A percentile compares a stretch with the other conserved stretches of the same genome.
Evolutionary conservation across 257 asterid species (phyloP).

Genomic region (Primulina eburnea): DNA sequence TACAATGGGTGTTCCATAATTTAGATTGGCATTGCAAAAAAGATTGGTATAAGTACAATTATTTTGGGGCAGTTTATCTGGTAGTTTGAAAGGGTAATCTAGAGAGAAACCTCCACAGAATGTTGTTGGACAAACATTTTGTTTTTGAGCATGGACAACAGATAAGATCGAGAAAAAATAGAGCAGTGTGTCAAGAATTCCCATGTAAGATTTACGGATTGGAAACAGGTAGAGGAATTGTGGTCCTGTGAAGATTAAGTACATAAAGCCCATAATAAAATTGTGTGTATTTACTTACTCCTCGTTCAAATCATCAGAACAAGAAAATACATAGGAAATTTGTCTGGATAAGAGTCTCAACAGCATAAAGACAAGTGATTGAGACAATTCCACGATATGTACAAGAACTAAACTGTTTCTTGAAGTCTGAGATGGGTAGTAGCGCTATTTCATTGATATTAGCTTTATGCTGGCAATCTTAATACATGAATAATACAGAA

Average conservation of each 20-base stretch:
- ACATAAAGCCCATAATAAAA: background rate
- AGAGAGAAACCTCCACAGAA: slow-evolving; percentile 21
- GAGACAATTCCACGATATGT: background rate
- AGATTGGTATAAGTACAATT: slow-evolving; percentile 22
- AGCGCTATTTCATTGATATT: background rate
- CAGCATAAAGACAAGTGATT: slow-evolving; percentile 2
- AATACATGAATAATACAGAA: background rate
- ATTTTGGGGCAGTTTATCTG: background rate
- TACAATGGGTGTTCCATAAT: background rate
- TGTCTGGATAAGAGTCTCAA: background rate
- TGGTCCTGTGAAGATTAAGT: background rate
- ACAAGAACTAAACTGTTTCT: background rate
- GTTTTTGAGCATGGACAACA: background rate
- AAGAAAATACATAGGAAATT: slow-evolving; percentile 18
- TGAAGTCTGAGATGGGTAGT: background rate
- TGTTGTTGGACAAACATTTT: slow-evolving; percentile 21
- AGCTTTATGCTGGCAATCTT: background rate
- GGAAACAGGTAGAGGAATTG: background rate
- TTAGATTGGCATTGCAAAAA: slow-evolving; percentile 9
- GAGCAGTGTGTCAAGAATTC: slow-evolving; percentile 5
- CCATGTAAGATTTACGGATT: slow-evolving; percentile 10
- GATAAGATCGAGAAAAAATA: background rate
- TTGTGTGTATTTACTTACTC: background rate
- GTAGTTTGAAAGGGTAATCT: slow-evolving; percentile 29
- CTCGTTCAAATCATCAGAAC: slow-evolving; percentile 15